These are phyloP conservation scores for Pholiota molesta DNA, from an alignment of 768 basidiomycete genomes.

Conservation along the genomic window DNA sequence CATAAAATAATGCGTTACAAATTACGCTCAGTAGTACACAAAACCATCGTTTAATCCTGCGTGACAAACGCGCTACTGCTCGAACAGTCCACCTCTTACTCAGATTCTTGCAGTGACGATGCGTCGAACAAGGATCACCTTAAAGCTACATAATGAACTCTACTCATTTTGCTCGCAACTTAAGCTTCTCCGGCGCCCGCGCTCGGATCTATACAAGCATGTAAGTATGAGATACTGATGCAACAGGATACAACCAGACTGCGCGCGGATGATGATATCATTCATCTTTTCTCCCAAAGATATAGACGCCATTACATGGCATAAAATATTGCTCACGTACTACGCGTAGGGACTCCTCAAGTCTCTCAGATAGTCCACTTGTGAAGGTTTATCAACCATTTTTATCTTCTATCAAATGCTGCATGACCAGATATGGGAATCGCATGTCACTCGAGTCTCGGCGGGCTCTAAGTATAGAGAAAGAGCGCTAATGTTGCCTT, in stretches of 20 bases:
- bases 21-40: neutral
- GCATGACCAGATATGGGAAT: neutral
- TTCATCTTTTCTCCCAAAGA: neutral
- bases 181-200: neutral
- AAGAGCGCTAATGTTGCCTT: neutral
- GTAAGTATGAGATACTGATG: neutral
- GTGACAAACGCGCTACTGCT: neutral
- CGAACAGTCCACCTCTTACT: too few species aligned
- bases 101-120: too few species aligned
- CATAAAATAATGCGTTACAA: neutral
- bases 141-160: too few species aligned
- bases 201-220: neutral
- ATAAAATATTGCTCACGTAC: neutral
- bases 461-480: neutral
- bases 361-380: neutral
- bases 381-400: too few species aligned
- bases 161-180: too few species aligned
- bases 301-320: neutral
- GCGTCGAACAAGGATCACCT: too few species aligned
- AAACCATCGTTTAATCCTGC: neutral
- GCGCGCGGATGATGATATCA: neutral
- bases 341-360: neutral
- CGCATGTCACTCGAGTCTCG: neutral
- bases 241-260: neutral
- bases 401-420: too few species aligned